Evolutionary conservation across 2,329 filamentous ascomycete genomes (phyloP).

Genomic region (Aspergillus sp.): DNA sequence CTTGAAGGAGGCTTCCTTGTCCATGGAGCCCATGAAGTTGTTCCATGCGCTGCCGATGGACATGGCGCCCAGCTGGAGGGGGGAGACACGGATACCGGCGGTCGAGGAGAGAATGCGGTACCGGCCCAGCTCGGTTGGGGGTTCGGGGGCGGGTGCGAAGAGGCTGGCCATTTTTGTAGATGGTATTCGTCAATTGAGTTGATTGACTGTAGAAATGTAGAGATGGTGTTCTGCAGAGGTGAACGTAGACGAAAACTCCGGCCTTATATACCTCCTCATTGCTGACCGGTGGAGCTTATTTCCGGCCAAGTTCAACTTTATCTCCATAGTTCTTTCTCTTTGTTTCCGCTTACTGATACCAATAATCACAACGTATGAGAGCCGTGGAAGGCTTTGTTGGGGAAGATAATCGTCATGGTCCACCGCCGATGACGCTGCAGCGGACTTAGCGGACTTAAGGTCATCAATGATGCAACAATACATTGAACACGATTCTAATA

Average conservation of each 20-base stretch:
- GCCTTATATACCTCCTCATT: background rate
- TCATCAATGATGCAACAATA: background rate
- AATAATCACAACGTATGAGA: background rate
- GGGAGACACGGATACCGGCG: conserved; percentile 61
- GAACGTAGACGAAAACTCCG: background rate
- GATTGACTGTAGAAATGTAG: background rate
- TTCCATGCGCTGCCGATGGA: conserved; percentile 37
- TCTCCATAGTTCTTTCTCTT: too few species aligned
- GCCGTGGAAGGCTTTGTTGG: background rate
- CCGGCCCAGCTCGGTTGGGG: conserved; percentile 55
- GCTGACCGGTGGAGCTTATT: background rate
- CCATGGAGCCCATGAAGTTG: conserved; percentile 57
- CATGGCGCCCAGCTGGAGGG: conserved; percentile 44
- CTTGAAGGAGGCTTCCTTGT: conserved; percentile 54
- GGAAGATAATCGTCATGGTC: background rate
- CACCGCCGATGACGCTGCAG: background rate
- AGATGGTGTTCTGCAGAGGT: background rate
- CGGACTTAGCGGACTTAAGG: background rate
- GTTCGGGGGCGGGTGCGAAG: conserved; percentile 40
- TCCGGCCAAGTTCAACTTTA: background rate
- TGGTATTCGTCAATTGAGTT: background rate
- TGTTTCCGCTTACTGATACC: too few species aligned
- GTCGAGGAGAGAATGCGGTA: conserved; percentile 62
- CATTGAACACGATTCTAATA: conserved; percentile 3
- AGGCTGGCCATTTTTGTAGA: conserved; percentile 16